Evolutionary conservation across 2,329 filamentous ascomycete genomes (phyloP).

Genomic region (Xenoacremonium recifei): DNA sequence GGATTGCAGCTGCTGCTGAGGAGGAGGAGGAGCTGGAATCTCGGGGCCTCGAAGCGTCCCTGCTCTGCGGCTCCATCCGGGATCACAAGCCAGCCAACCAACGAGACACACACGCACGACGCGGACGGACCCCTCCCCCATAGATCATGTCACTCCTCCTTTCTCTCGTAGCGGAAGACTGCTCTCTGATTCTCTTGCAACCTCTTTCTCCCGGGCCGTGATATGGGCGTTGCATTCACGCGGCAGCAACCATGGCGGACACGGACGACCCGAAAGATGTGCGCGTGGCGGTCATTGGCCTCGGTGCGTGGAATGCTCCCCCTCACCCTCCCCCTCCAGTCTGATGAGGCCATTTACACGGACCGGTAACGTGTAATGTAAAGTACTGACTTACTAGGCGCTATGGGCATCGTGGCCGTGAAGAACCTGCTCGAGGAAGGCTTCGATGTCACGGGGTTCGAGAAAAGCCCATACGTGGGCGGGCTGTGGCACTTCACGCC

Average conservation of each 20-base stretch:
- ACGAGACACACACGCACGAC: not conserved
- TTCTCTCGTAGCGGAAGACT: not conserved
- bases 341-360: too few relatives aligned
- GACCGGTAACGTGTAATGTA: not conserved
- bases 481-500: conserved; percentile 43
- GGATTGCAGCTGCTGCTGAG: too few relatives aligned
- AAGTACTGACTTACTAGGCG: conserved; percentile 20
- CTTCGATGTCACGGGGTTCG: conserved; percentile 43
- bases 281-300: conserved; percentile 25
- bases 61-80: too few relatives aligned
- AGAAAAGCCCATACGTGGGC: conserved; percentile 38
- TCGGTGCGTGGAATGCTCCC: conserved; percentile 17
- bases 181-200: too few relatives aligned
- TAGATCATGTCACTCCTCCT: not conserved
- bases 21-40: too few relatives aligned
- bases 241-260: too few relatives aligned
- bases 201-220: too few relatives aligned
- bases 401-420: conserved; percentile 36
- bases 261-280: not conserved
- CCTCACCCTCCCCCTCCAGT: too few relatives aligned
- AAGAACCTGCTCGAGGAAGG: conserved; percentile 45
- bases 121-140: too few relatives aligned
- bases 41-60: not conserved
- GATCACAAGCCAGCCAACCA: not conserved
- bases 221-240: too few relatives aligned